Evolutionary conservation across 1,284 basidiomycete genomes (phyloP).

Genomic region (Melampsora larici-populina): DNA sequence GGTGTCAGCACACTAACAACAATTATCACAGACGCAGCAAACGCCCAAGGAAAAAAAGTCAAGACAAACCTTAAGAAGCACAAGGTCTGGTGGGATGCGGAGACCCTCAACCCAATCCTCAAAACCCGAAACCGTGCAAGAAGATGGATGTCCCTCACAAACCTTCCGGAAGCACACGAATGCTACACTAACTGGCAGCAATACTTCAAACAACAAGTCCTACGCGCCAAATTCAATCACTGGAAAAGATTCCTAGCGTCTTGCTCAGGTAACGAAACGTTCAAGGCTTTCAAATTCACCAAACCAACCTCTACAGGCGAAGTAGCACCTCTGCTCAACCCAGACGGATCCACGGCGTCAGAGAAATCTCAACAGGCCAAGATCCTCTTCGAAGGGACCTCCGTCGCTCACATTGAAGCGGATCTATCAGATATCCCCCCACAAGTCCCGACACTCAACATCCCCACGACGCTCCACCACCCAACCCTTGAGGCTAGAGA

Average conservation of each 20-base stretch:
- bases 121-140: not conserved
- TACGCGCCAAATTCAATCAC: not conserved
- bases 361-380: not conserved
- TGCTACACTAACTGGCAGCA: not conserved
- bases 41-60: not conserved
- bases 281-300: constrained; percentile 4
- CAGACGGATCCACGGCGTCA: not conserved
- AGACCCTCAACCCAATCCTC: not conserved
- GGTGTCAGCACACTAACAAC: not conserved
- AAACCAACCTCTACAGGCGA: too few species aligned
- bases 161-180: too few species aligned
- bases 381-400: constrained; percentile 9
- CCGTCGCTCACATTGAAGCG: too few species aligned
- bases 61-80: not conserved
- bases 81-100: too few species aligned
- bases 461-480: too few species aligned
- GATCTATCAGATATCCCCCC: too few species aligned
- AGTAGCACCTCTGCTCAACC: not conserved
- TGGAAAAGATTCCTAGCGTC: not conserved
- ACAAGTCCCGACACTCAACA: too few species aligned
- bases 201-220: not conserved
- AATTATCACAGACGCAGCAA: not conserved
- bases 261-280: not conserved
- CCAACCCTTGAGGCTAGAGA: too few species aligned
- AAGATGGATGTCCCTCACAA: not conserved